phyloP scores from a whole-genome alignment of 345 rosid genomes.

The Orychophragmus violaceus region DNA sequence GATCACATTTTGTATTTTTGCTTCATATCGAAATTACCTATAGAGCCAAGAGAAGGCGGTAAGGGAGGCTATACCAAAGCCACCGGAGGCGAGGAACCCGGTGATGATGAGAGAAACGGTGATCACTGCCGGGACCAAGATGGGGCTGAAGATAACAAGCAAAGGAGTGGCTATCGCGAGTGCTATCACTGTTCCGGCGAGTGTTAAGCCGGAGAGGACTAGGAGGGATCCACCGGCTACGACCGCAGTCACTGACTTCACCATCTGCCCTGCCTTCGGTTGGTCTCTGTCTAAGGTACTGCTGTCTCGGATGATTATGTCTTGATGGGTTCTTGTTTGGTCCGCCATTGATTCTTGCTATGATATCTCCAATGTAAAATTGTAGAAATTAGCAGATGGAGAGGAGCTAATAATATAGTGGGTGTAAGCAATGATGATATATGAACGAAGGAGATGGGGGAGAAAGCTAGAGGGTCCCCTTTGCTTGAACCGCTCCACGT shows the following conservation, averaged over 20 bases:
- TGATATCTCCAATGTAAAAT: background rate
- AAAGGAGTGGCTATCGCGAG: constrained; percentile 70
- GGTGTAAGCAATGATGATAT: constrained; percentile 7
- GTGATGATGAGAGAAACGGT: constrained; percentile 40
- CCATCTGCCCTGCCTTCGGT: constrained; percentile 43
- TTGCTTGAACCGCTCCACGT: background rate
- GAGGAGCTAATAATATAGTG: background rate
- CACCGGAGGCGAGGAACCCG: constrained; percentile 76
- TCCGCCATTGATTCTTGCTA: constrained; percentile 19
- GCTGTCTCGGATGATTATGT: constrained; percentile 3
- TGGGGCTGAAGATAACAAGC: constrained; percentile 72
- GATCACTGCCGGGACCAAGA: constrained; percentile 69
- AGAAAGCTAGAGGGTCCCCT: background rate
- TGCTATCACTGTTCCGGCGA: constrained; percentile 64
- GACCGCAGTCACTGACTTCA: constrained; percentile 64
- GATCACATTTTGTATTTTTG: background rate
- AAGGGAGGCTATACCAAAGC: constrained; percentile 67
- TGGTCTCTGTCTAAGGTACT: background rate
- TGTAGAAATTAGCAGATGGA: background rate
- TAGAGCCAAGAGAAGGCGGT: constrained; percentile 79
- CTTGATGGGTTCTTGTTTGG: constrained; percentile 17
- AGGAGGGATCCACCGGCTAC: constrained; percentile 74
- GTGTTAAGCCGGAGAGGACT: constrained; percentile 59
- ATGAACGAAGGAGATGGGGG: background rate
- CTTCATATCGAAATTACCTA: constrained; percentile 29